Base-by-base conservation (phyloP, 129 eudicot genomes). In the Artemisia tridentata region DNA sequence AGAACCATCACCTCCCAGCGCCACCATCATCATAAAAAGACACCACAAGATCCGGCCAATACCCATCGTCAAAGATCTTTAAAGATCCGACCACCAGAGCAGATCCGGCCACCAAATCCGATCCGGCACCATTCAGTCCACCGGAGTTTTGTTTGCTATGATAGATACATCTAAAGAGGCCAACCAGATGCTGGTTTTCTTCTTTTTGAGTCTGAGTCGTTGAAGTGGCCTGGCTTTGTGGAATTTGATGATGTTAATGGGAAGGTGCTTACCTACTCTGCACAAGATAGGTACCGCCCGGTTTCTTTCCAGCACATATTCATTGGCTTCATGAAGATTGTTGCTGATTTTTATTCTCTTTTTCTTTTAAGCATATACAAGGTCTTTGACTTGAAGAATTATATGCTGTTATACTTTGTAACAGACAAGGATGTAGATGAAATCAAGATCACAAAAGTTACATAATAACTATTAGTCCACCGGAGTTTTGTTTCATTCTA, bases 181-280 rank as follows among this genome's bases (percentile, higher is more conserved):
- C 79, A 86, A 66, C 92, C 96, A 23, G 89, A 86, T 86, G 90
- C 86, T 23, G 96, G 96, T 62, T 89, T 86, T 75, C 86, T 88
- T 11, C 83, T 89, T 45, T 89, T 89, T 70, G 96, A 89, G 79
- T 81, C 89, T 8, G 96, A 89, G 80, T 89, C 96, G 13, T 74
- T 89, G 63, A 89, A 89, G 78, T 89, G 96, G 96, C 96, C 96
- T 63, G 90, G 96, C 4, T 89, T 89, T 89, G 96, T 89, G 51
- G 96, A 89, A 75, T 89, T 86, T 82, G 92, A 89, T 82, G 96
- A 89, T 82, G 96, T 89, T 8, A 89, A 89, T 56, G 92, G 92
- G 34, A 89, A 89, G 75, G 96, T 89, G 69, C 92, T 89, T 57
- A 89, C 96, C 27, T 89, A 89, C 69, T 89, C 96, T 63, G 92